Evolutionary conservation across 129 eudicot species (phyloP), one percentile per base, ranked within the genome.

Genomic region (Lactuca sativa): DNA sequence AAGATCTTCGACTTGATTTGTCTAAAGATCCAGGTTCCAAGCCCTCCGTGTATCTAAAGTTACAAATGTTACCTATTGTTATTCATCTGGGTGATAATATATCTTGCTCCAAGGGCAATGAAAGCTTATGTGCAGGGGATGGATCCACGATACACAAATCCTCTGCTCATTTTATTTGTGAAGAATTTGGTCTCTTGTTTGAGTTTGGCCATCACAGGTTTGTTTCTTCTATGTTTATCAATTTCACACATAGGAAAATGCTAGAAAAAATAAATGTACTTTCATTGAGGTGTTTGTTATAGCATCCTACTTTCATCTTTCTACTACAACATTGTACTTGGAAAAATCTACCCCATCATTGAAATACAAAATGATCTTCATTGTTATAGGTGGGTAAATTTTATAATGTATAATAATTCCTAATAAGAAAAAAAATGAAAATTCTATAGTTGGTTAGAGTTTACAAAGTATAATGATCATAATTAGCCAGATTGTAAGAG

Each of bases 201-300:
- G 91, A 92, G 66, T 67, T 88, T 76, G 91, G 89, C 72, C 86
- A 86, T 78, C 82, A 80, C 56, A 88, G 97, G 97, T 92, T 61
- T 71, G 84, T 72, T 62, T 57, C 70, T 53, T 70, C 49, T 54
- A 17, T 63, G 10, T 41, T 32, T 40, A 49, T 30, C 33, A 30
- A 8, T 13, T 37, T 37, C 52, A 1, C n/a, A 10, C 15, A 47
- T 47, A 47, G 5, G n/a, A 12, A 47, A 47, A 47, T 47, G 52
- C n/a, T 11, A 10, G 52, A 47, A 11, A 11, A 47, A 12, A 11
- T 3, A 5, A 47, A 10, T 47, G 52, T 47, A 47, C 52, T 47
- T 47, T 47, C 15, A 12, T 47, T 47, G 5, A 47, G 12, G 5
- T 47, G 52, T 12, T 47, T 47, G 12, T 12, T 47, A 36, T 4